phyloP scores from a whole-genome alignment of 345 rosid genomes.

The Gossypium stocksii region DNA sequence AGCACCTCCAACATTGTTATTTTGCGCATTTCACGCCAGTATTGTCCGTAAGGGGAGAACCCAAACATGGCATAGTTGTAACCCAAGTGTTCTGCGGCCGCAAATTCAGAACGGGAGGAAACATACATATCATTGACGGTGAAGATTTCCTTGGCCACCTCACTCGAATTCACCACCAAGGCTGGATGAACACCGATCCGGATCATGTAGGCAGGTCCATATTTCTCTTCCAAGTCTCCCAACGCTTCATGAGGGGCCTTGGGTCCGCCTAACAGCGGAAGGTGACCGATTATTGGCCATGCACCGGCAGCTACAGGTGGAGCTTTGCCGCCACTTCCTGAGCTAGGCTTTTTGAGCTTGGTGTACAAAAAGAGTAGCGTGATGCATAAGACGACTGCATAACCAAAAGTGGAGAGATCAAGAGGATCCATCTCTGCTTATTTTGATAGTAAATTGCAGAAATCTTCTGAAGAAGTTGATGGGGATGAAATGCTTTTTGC shows the following conservation, averaged over 20 bases:
- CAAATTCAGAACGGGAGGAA: conserved; percentile 20
- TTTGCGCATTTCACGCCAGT: conserved; percentile 46
- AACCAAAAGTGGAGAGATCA: neutral
- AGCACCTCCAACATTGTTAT: conserved; percentile 23
- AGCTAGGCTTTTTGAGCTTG: conserved; percentile 10
- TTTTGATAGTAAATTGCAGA: neutral
- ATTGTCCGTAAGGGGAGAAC: conserved; percentile 27
- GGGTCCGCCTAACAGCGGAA: conserved; percentile 8
- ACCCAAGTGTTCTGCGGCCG: conserved; percentile 19
- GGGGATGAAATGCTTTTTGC: neutral
- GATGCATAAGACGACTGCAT: neutral
- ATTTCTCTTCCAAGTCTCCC: conserved; percentile 25
- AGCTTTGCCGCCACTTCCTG: neutral
- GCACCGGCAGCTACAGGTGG: conserved; percentile 27
- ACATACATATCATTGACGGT: conserved; percentile 27
- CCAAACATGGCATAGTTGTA: conserved; percentile 30
- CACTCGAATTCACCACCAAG: conserved; percentile 27
- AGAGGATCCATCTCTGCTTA: neutral
- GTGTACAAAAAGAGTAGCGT: conserved; percentile 17
- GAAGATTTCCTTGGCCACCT: conserved; percentile 30
- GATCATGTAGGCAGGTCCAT: conserved; percentile 32
- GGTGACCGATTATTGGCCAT: conserved; percentile 44
- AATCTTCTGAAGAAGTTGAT: neutral
- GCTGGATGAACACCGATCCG: conserved; percentile 23
- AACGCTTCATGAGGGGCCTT: conserved; percentile 24